Percentiles rank a stretch among this genome's conserved stretches.
These are phyloP conservation scores for Aspergillus tamarii DNA, from an alignment of 2,329 filamentous ascomycete genomes.

Conservation along the genomic window DNA sequence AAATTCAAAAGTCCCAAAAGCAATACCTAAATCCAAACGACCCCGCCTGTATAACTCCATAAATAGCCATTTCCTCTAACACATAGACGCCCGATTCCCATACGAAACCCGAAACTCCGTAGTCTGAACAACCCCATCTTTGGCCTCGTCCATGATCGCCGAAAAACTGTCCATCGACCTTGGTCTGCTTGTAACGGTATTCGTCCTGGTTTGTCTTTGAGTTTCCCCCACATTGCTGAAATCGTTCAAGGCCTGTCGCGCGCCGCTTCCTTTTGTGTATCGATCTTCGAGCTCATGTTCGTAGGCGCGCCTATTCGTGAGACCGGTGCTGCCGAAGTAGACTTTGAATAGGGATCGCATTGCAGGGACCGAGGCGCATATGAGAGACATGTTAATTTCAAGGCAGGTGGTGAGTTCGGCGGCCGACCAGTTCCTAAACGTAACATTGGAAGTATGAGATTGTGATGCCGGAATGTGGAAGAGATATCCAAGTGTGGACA, in stretches of 20 bases:
- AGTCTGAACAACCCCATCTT: background rate
- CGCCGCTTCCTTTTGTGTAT: background rate
- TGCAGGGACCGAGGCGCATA: background rate
- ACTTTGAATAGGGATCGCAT: background rate
- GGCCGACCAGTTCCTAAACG: background rate
- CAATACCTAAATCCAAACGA: background rate
- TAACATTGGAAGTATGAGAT: background rate
- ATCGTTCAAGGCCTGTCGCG: background rate
- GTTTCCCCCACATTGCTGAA: background rate
- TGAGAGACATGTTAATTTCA: slow-evolving; percentile 1
- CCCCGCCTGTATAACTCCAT: background rate
- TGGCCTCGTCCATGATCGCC: background rate
- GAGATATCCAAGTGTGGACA: background rate
- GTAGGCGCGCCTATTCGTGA: background rate
- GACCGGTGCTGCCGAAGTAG: background rate
- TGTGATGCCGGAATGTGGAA: rapidly evolving
- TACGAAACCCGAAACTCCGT: background rate
- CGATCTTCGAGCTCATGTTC: background rate
- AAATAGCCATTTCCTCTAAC: background rate
- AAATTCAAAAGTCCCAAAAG: background rate
- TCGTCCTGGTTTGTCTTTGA: background rate
- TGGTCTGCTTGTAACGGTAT: background rate
- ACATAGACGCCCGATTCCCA: background rate
- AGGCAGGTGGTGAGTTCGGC: background rate
- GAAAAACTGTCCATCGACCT: background rate